Percentiles rank a stretch among this genome's conserved stretches.
Evolutionary conservation across 1,139 yeast species (phyloP).

Genomic region (Taphrina flavorubra): DNA sequence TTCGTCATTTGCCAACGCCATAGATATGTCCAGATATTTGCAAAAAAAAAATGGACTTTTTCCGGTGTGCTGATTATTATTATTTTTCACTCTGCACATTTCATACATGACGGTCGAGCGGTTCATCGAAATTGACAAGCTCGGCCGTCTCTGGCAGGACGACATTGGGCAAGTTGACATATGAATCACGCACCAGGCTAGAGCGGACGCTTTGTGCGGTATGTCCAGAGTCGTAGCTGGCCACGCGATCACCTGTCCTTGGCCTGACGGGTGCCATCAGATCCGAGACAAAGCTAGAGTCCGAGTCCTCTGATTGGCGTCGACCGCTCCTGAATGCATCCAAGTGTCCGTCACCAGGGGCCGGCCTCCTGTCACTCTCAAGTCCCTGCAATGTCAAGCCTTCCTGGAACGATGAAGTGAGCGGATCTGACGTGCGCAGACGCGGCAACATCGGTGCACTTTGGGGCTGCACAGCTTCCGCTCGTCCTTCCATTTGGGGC

Average conservation of each 20-base stretch:
- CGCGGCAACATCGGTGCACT: slow-evolving; percentile 8
- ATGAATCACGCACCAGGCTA: slow-evolving; percentile 22
- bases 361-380: not conserved
- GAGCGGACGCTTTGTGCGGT: slow-evolving; percentile 23
- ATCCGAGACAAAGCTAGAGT: slow-evolving; percentile 11
- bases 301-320: slow-evolving; percentile 7
- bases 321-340: not conserved
- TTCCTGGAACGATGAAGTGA: slow-evolving; percentile 1
- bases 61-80: too few species aligned
- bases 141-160: slow-evolving; percentile 5
- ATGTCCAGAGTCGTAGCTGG: slow-evolving; percentile 17
- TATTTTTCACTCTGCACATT: too few species aligned
- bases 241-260: slow-evolving; percentile 12
- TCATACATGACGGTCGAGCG: not conserved
- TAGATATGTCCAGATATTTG: not conserved
- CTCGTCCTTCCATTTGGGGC: not conserved
- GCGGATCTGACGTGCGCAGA: slow-evolving; percentile 3
- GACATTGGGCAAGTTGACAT: not conserved
- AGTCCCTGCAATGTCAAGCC: not conserved
- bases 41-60: too few species aligned
- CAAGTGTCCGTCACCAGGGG: not conserved
- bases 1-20: not conserved
- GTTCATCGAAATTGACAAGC: slow-evolving; percentile 1
- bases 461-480: not conserved
- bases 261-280: slow-evolving; percentile 11